Percentiles rank a stretch among this genome's conserved stretches.
phyloP scores from a whole-genome alignment of 805 yeast species.

The Kazachstania psychrophila region DNA sequence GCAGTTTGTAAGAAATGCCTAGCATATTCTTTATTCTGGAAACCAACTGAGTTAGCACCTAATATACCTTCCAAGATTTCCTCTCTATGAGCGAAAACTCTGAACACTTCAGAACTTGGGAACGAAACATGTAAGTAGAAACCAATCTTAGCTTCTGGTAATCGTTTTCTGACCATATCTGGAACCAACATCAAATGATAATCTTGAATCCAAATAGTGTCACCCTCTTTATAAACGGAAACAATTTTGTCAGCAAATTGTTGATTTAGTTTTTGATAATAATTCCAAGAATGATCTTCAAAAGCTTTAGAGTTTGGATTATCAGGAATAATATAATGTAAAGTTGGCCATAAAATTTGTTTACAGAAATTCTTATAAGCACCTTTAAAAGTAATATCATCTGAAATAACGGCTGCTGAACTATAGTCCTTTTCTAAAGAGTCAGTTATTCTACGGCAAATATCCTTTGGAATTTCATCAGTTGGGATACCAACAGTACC shows the following conservation, averaged over 20 bases:
- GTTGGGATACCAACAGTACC: conserved; percentile 93
- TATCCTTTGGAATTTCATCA: conserved; percentile 57
- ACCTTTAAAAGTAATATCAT: conserved; percentile 76
- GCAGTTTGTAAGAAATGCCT: conserved; percentile 91
- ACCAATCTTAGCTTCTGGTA: conserved; percentile 83
- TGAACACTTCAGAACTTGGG: conserved; percentile 90
- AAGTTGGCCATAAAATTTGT: conserved; percentile 92
- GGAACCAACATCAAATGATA: conserved; percentile 87
- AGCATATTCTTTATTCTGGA: conserved; percentile 89
- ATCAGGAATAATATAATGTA: conserved; percentile 91
- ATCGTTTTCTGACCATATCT: conserved; percentile 59
- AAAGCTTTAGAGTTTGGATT: conserved; percentile 89
- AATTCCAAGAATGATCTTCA: conserved; percentile 91
- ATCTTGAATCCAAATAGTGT: conserved; percentile 87
- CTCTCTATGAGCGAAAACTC: conserved; percentile 85
- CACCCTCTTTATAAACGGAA: conserved; percentile 59
- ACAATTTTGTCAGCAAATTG: conserved; percentile 69
- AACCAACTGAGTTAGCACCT: conserved; percentile 80
- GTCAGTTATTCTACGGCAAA: conserved; percentile 44
- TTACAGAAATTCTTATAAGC: conserved; percentile 89
- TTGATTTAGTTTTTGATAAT: conserved; percentile 68
- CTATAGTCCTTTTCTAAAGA: conserved; percentile 41
- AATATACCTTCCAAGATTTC: conserved; percentile 69
- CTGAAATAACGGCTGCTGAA: conserved; percentile 59
- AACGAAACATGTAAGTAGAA: conserved; percentile 89